These are phyloP conservation scores for Phaeosphaeriaceae sp. DNA, from an alignment of 2,329 filamentous ascomycete genomes.

Conservation along the genomic window DNA sequence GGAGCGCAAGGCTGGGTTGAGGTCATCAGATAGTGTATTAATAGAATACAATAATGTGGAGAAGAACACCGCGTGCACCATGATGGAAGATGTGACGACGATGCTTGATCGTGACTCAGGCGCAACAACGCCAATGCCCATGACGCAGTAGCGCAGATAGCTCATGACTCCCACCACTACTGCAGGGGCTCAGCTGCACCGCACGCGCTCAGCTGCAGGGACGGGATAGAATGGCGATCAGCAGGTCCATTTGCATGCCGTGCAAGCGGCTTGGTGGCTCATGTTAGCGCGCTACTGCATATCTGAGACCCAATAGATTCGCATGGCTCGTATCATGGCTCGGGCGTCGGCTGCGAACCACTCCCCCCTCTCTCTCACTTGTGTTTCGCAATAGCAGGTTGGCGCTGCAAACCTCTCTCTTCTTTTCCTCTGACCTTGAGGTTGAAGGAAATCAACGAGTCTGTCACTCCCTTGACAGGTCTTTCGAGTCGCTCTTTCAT, in stretches of 20 bases:
- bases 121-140: constrained; percentile 1
- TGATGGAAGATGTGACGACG: background rate
- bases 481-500: constrained; percentile 43
- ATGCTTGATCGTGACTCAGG: background rate
- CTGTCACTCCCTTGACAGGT: constrained; percentile 38
- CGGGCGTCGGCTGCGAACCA: constrained; percentile 19
- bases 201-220: constrained; percentile 2
- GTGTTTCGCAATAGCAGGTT: constrained; percentile 18
- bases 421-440: constrained; percentile 9
- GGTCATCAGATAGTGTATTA: constrained; percentile 43
- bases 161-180: constrained; percentile 1
- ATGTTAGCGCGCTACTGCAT: constrained; percentile 12
- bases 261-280: constrained; percentile 14
- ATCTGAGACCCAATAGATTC: constrained; percentile 21
- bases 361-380: constrained; percentile 2
- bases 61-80: background rate
- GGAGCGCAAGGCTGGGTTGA: constrained; percentile 39
- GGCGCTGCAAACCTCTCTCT: constrained; percentile 28
- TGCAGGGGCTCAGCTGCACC: background rate
- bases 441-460: constrained; percentile 25
- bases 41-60: constrained; percentile 28
- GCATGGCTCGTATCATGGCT: constrained; percentile 24
- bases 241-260: constrained; percentile 12
- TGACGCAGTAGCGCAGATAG: background rate
- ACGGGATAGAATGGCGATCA: constrained; percentile 2